Conservation (phyloP, 257 asterid genomes). For the Solanum tacnaense region DNA sequence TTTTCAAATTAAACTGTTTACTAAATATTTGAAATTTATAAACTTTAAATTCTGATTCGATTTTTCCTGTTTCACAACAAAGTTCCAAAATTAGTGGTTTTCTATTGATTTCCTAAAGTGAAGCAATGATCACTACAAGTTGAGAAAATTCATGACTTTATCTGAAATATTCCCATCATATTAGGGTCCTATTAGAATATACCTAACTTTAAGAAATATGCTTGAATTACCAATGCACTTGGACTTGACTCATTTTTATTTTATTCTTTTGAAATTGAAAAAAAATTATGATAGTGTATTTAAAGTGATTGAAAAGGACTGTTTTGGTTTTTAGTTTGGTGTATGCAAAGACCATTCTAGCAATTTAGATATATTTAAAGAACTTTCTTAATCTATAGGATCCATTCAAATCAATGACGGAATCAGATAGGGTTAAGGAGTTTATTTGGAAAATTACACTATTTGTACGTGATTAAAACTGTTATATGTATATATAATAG, state of each 20-base stretch:
- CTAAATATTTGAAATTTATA: background rate
- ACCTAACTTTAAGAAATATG: background rate
- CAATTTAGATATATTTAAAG: background rate
- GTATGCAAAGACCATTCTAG: background rate
- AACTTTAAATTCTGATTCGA: background rate
- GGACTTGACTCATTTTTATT: background rate
- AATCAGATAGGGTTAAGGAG: no score
- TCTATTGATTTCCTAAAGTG: background rate
- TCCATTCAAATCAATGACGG: background rate
- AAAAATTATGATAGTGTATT: background rate
- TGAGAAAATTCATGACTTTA: background rate
- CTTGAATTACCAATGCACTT: background rate
- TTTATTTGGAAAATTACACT: background rate
- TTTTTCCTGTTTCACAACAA: background rate
- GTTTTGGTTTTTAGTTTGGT: background rate
- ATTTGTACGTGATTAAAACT: no score
- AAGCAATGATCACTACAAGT: background rate
- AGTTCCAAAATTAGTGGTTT: background rate
- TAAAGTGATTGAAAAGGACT: background rate
- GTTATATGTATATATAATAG: background rate
- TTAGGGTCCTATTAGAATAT: background rate
- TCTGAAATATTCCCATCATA: background rate
- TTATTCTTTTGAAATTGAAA: background rate
- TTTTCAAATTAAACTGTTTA: rapidly evolving
- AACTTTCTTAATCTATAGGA: no score